Evolutionary conservation across 805 yeast genomes (phyloP), one percentile per base, ranked within the genome.

Genomic region (Saccharomycopsis sp.): DNA sequence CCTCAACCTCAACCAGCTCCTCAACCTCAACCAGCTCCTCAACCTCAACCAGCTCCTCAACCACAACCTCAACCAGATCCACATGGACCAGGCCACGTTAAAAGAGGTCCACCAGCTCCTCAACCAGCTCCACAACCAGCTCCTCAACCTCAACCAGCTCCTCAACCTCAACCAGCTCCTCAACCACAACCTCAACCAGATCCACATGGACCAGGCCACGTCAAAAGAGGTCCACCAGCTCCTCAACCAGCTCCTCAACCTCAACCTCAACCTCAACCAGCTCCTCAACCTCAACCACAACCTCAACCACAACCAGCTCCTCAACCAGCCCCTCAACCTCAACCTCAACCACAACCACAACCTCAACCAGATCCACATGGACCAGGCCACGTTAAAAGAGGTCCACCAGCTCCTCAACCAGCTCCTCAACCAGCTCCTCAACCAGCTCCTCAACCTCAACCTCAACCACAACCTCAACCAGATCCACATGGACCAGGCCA

Each of bases 381-480:
- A n/a, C 48, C 48, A 44, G 21, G 48, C 16, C 18, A 44, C 21
- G 16, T 18, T 12, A 44, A 44, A 12, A 44, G 48, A 44, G 48
- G 48, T 44, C 21, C 37, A 29, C 37, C 37, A 29, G 37, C 37
- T 29, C 37, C 37, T 29, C 37, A 29, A 29, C 37, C 37, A 7
- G 9, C 5, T 5, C 21, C 21, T 44, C 21, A 18, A 44, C 48
- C 18, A 44, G 21, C 48, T 44, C 21, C 48, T 44, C 21, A 44
- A 44, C 18, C 18, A 7, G 20, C 8, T 5, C 48, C 18, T 44
- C 48, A n/a, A 44, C 48, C 48, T 44, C 48, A n/a, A 44, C 48
- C 48, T 44, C 48, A n/a, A 16, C 48, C 48, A 5, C 48, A 44
- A n/a, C 48, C 48, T 16, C 48, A 44, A 44, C 18, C n/a, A n/a